Evolutionary conservation across 768 basidiomycete genomes (phyloP).

Genomic region (Mycena rebaudengoi): DNA sequence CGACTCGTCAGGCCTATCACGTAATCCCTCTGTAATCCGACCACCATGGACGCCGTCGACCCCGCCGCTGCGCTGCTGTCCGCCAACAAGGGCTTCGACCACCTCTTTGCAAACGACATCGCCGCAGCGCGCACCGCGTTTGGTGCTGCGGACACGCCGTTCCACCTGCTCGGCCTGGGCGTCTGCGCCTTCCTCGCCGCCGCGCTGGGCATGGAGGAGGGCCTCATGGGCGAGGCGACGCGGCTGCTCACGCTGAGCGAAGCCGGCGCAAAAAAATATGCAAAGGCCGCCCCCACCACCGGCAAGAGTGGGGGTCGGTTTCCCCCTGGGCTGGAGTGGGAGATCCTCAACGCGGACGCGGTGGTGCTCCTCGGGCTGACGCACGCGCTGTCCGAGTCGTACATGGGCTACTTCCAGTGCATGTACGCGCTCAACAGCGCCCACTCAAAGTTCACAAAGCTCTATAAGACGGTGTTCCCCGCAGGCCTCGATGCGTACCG

Average conservation of each 20-base stretch:
- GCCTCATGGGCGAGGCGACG: conserved; percentile 70
- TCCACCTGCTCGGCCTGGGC: conserved; percentile 60
- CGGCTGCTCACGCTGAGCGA: conserved; percentile 65
- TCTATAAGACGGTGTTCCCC: conserved; percentile 75
- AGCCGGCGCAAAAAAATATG: conserved; percentile 64
- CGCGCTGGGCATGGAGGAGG: conserved; percentile 68
- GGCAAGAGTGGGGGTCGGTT: conserved; percentile 49
- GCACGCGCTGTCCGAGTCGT: conserved; percentile 76
- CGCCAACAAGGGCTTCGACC: conserved; percentile 67
- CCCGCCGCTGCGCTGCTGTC: conserved; percentile 39
- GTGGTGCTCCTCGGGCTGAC: conserved; percentile 76
- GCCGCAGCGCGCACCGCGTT: conserved; percentile 61
- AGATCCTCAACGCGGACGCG: conserved; percentile 78
- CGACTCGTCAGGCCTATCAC: no score
- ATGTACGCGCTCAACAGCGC: conserved; percentile 66
- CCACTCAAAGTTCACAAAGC: conserved; percentile 79
- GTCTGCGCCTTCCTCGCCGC: background rate
- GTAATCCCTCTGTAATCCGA: no score
- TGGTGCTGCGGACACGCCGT: conserved; percentile 62
- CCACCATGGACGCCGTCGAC: no score
- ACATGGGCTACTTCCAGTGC: conserved; percentile 83
- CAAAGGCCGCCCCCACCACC: conserved; percentile 48
- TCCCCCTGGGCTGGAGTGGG: conserved; percentile 75
- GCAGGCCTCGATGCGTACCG: conserved; percentile 57
- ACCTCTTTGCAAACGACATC: conserved; percentile 75